These are phyloP conservation scores for Mycocalia duriaeana DNA, from an alignment of 1,284 basidiomycete species.

Conservation along the genomic window DNA sequence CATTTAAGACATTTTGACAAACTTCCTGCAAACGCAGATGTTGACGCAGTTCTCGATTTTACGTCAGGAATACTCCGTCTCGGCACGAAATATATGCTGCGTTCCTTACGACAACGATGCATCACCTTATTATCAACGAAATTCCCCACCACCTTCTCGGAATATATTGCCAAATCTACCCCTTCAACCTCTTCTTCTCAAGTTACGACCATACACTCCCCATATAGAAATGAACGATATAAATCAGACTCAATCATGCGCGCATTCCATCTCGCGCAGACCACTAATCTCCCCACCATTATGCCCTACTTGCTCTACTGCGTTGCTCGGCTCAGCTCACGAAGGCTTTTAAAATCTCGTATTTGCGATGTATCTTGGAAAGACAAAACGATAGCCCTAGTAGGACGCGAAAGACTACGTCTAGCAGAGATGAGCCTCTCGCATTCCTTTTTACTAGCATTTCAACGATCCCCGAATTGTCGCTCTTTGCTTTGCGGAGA, in stretches of 20 bases:
- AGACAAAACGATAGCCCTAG: constrained; percentile 32
- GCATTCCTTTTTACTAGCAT: constrained; percentile 34
- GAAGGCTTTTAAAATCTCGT: constrained; percentile 31
- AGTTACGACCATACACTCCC: neutral
- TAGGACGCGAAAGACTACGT: constrained; percentile 34
- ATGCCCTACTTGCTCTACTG: constrained; percentile 40
- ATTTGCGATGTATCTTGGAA: constrained; percentile 31
- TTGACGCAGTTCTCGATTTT: constrained; percentile 29
- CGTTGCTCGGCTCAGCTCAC: constrained; percentile 32
- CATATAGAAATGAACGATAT: constrained; percentile 20
- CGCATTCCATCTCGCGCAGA: constrained; percentile 31
- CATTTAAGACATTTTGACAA: constrained; percentile 34
- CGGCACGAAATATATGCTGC: constrained; percentile 39
- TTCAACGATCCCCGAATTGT: constrained; percentile 27
- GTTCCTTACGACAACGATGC: constrained; percentile 33
- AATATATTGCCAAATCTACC: constrained; percentile 24
- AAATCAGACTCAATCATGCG: constrained; percentile 36
- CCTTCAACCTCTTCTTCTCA: constrained; percentile 6
- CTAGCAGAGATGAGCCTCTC: constrained; percentile 35
- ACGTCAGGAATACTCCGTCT: constrained; percentile 36
- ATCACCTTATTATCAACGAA: constrained; percentile 29
- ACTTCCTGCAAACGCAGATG: constrained; percentile 24
- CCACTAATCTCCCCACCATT: constrained; percentile 27
- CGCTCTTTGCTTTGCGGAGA: constrained; percentile 21
- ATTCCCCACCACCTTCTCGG: constrained; percentile 33